Percentiles rank a stretch among this genome's conserved stretches.
phyloP scores from a whole-genome alignment of 805 yeast species.

The Metschnikowia dekortorum region DNA sequence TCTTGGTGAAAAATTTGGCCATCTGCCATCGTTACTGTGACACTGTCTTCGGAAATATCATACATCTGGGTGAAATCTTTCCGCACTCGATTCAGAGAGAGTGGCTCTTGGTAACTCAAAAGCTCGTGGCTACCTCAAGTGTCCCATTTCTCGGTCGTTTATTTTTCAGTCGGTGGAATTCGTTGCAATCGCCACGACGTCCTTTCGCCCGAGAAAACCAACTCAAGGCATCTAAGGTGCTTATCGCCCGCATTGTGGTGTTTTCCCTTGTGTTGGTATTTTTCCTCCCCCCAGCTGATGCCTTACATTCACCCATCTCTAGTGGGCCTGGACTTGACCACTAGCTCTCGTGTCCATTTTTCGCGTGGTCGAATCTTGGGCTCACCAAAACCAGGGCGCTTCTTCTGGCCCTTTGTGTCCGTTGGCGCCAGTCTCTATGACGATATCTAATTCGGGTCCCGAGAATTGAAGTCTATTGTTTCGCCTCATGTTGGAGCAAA shows the following conservation, averaged over 20 bases:
- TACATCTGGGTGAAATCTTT: conserved; percentile 11
- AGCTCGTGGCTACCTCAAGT: conserved; percentile 7
- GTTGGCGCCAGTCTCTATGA: conserved; percentile 17
- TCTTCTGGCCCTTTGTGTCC: conserved; percentile 15
- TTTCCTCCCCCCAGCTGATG: conserved; percentile 15
- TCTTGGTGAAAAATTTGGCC: conserved; percentile 18
- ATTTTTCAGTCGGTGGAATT: conserved; percentile 19
- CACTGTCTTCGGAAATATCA: conserved; percentile 4
- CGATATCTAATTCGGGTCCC: conserved; percentile 23
- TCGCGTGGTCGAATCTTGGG: conserved; percentile 19
- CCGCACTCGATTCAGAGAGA: conserved; percentile 8
- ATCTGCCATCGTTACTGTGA: conserved; percentile 8
- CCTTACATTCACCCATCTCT: conserved; percentile 11
- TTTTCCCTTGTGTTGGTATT: conserved; percentile 15
- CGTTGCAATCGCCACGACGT: conserved; percentile 17
- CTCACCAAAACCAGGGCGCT: conserved; percentile 9
- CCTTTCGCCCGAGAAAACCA: conserved; percentile 9
- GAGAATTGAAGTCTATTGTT: conserved; percentile 19
- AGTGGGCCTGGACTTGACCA: conserved; percentile 6
- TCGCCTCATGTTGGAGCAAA: conserved; percentile 4
- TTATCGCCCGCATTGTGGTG: conserved; percentile 16
- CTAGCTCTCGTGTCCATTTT: conserved; percentile 23
- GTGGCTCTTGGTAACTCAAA: not conserved
- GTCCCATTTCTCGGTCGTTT: conserved; percentile 15
- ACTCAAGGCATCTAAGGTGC: conserved; percentile 11